A percentile compares a stretch with the other conserved stretches of the same genome.
These are phyloP conservation scores for Alnus rubra DNA, from an alignment of 306 rosid genomes.

Conservation along the genomic window DNA sequence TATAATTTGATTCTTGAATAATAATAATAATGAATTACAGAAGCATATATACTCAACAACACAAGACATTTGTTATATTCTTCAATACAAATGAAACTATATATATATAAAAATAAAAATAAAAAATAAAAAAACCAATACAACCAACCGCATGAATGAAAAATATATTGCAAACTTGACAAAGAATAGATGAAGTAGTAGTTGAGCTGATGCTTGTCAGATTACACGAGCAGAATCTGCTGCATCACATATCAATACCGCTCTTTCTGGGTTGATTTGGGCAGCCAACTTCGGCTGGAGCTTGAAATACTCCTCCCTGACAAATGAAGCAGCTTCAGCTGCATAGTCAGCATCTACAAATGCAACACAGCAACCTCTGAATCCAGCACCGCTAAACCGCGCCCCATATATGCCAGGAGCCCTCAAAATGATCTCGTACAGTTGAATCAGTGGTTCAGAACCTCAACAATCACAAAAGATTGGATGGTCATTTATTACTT, in stretches of 20 bases:
- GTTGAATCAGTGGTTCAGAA: slow-evolving; percentile 72
- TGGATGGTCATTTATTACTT: slow-evolving; percentile 15
- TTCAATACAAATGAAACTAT: background rate
- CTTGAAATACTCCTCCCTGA: slow-evolving; percentile 60
- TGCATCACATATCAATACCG: slow-evolving; percentile 71
- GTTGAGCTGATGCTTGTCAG: slow-evolving; percentile 20
- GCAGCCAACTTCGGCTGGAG: slow-evolving; percentile 65
- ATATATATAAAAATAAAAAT: background rate
- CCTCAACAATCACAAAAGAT: slow-evolving; percentile 45
- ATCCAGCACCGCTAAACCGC: slow-evolving; percentile 96
- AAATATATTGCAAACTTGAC: background rate
- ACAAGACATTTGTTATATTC: background rate
- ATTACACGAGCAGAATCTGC: slow-evolving; percentile 70
- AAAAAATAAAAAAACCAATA: background rate
- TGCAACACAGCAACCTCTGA: slow-evolving; percentile 91
- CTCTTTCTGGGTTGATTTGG: slow-evolving; percentile 31
- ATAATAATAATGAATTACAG: background rate
- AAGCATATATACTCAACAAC: background rate
- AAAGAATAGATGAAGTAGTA: background rate
- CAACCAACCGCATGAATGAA: background rate
- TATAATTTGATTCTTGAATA: no score
- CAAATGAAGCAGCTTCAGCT: slow-evolving; percentile 71
- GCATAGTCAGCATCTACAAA: slow-evolving; percentile 70
- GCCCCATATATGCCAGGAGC: slow-evolving; percentile 91
- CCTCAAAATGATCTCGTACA: slow-evolving; percentile 69